Conservation (phyloP, 164 flowering plant species). For the Litsea cubeba region DNA sequence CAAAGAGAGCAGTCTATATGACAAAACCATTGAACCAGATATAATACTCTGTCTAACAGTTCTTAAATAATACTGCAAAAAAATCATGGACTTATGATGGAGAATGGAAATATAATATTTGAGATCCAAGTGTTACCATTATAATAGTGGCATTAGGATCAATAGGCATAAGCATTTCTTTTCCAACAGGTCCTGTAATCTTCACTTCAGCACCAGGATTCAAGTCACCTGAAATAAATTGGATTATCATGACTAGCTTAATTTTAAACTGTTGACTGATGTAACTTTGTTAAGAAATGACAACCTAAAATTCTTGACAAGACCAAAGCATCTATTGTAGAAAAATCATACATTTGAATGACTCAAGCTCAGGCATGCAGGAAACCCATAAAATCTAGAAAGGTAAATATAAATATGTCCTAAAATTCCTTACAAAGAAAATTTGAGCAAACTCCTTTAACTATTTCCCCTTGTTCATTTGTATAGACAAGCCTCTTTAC, state of each 20-base stretch:
- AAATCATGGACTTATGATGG: not conserved
- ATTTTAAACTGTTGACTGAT: not conserved
- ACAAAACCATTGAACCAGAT: not conserved
- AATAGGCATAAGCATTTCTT: constrained; percentile 98
- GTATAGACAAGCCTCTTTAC: constrained; percentile 92
- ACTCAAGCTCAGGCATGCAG: not conserved
- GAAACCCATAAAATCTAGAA: not conserved
- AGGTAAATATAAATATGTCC: not conserved
- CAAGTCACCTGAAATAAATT: constrained; percentile 62
- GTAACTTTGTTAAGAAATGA: not conserved
- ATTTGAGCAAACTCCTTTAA: constrained; percentile 98
- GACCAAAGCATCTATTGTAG: not conserved
- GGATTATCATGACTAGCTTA: not conserved
- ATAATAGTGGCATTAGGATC: constrained; percentile 88
- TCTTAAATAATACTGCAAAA: not conserved
- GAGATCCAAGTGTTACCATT: constrained; percentile 46
- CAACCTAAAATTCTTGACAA: not conserved
- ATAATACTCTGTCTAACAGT: not conserved
- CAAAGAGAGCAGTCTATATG: not conserved
- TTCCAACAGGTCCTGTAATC: constrained; percentile 96
- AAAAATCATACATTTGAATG: not conserved
- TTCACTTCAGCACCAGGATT: constrained; percentile 83
- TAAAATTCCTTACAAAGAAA: constrained; percentile 63
- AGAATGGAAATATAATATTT: not conserved
- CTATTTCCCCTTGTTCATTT: constrained; percentile 81